A percentile compares a stretch with the other conserved stretches of the same genome.
phyloP scores from a whole-genome alignment of 75 land plant genomes.

The Pinus albicaulis region DNA sequence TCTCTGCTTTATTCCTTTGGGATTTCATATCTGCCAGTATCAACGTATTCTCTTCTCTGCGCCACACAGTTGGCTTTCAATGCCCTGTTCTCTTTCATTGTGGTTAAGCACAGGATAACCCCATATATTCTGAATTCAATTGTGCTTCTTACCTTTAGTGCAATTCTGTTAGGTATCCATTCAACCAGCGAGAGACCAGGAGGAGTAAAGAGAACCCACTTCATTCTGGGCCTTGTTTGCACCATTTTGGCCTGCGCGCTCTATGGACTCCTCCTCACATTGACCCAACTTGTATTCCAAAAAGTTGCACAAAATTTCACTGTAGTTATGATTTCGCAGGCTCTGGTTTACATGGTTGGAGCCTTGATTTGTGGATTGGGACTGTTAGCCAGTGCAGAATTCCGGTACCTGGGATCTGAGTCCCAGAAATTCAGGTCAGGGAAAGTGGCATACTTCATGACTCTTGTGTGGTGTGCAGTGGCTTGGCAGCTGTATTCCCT shows the following conservation, averaged over 20 bases:
- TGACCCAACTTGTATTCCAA: constrained; percentile 36
- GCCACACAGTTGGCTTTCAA: constrained; percentile 67
- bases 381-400: constrained; percentile 46
- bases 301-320: constrained; percentile 27
- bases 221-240: constrained; percentile 32
- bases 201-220: constrained; percentile 16
- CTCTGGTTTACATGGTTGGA: constrained; percentile 36
- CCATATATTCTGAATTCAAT: constrained; percentile 43
- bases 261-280: constrained; percentile 35
- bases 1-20: constrained; percentile 59
- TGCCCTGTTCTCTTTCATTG: constrained; percentile 46
- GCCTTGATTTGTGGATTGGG: constrained; percentile 22
- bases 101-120: constrained; percentile 50
- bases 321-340: constrained; percentile 24
- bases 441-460: constrained; percentile 34
- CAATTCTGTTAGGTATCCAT: constrained; percentile 35
- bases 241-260: constrained; percentile 50
- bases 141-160: constrained; percentile 48
- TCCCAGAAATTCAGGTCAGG: constrained; percentile 30
- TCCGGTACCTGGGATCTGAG: constrained; percentile 32
- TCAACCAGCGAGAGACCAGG: constrained; percentile 12
- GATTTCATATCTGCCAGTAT: constrained; percentile 49
- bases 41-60: constrained; percentile 56
- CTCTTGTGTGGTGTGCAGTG: constrained; percentile 45
- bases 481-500: constrained; percentile 35